Percentiles rank a stretch among this genome's conserved stretches.
Conservation (phyloP, 805 yeast species). For the Lachancea waltii region DNA sequence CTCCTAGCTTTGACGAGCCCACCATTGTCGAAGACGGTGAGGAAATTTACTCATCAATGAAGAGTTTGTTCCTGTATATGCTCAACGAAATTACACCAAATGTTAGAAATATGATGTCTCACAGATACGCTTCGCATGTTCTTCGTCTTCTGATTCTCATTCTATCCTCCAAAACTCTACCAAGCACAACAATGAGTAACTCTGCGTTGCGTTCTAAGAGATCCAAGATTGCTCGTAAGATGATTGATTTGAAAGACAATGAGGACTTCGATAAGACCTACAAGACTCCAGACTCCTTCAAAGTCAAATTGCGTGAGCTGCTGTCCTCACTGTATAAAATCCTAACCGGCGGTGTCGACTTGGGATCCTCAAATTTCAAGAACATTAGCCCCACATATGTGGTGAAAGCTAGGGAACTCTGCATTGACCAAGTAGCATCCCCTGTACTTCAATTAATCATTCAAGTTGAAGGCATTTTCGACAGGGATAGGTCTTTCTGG, state of each 20-base stretch:
- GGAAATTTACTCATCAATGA: slow-evolving; percentile 50
- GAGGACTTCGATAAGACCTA: slow-evolving; percentile 61
- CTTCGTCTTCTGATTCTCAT: slow-evolving; percentile 65
- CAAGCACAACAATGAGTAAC: slow-evolving; percentile 61
- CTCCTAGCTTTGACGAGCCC: slow-evolving; percentile 34
- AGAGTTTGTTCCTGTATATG: slow-evolving; percentile 56
- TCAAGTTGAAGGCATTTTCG: slow-evolving; percentile 75
- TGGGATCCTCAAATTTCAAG: slow-evolving; percentile 20
- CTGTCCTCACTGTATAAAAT: slow-evolving; percentile 37
- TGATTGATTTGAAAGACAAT: slow-evolving; percentile 80
- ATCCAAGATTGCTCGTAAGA: slow-evolving; percentile 84
- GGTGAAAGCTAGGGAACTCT: slow-evolving; percentile 57
- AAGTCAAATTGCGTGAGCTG: slow-evolving; percentile 48
- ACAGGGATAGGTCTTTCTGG: slow-evolving; percentile 67
- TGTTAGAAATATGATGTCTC: slow-evolving; percentile 51
- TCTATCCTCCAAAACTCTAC: slow-evolving; percentile 69
- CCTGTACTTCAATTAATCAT: slow-evolving; percentile 78
- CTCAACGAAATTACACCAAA: slow-evolving; percentile 60
- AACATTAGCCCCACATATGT: slow-evolving; percentile 31
- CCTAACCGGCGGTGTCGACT: slow-evolving; percentile 23
- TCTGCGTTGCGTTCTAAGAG: slow-evolving; percentile 75
- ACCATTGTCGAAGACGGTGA: slow-evolving; percentile 29
- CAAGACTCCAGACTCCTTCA: slow-evolving; percentile 66
- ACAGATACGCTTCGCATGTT: slow-evolving; percentile 86
- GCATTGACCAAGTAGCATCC: slow-evolving; percentile 76